Conservation (phyloP, 306 rosid species). For the Prunus padus region DNA sequence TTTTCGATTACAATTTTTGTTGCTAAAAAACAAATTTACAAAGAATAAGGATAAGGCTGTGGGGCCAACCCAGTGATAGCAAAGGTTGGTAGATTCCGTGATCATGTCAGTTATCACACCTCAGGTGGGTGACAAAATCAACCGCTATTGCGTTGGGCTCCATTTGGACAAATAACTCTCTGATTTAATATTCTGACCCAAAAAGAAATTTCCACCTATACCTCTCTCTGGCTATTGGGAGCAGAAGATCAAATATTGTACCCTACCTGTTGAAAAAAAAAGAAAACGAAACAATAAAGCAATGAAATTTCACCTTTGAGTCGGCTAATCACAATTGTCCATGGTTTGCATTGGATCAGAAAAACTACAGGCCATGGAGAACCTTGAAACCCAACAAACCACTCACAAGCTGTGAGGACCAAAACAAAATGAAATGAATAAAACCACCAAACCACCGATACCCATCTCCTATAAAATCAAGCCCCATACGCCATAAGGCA, state of each 20-base stretch:
- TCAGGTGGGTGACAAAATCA: background rate
- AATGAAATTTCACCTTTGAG: background rate
- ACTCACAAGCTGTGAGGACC: background rate
- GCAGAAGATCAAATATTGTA: too few species aligned
- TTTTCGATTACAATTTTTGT: too few species aligned
- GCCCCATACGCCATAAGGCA: slow-evolving; percentile 3
- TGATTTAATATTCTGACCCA: background rate
- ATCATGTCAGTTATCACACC: background rate
- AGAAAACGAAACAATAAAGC: background rate
- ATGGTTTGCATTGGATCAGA: background rate
- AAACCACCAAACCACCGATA: background rate
- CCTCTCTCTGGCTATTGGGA: too few species aligned
- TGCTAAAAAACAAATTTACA: background rate
- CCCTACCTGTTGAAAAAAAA: too few species aligned
- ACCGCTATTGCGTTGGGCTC: background rate
- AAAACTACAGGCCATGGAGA: background rate
- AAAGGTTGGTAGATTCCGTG: too few species aligned
- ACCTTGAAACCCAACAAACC: background rate
- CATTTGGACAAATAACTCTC: background rate
- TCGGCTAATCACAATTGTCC: background rate
- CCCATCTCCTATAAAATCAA: background rate
- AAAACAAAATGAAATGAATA: background rate
- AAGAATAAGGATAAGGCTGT: background rate
- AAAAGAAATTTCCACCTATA: too few species aligned
- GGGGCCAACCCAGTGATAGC: background rate